Evolutionary conservation across 2,329 filamentous ascomycete species (phyloP).

Genomic region (Thielaviopsis punctulata): DNA sequence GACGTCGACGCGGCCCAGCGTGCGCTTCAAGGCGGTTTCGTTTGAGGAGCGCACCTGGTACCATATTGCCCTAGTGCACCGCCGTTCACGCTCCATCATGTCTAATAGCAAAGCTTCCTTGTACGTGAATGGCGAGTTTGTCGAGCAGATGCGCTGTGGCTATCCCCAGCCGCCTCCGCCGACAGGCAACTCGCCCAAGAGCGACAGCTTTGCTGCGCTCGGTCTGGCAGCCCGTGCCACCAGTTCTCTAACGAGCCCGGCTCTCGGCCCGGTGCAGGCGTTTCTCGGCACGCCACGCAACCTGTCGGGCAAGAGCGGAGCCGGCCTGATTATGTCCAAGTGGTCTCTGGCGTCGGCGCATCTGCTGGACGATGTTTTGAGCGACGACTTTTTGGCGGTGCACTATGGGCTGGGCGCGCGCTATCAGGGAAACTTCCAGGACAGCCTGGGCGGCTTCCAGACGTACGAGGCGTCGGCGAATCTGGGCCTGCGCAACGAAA

Average conservation of each 20-base stretch:
- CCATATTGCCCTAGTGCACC: slow-evolving; percentile 78
- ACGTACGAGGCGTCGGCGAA: slow-evolving; percentile 89
- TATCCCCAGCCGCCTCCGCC: slow-evolving; percentile 65
- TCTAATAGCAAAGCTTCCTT: slow-evolving; percentile 62
- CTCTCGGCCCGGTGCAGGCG: slow-evolving; percentile 58
- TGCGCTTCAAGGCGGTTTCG: slow-evolving; percentile 70
- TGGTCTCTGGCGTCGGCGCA: slow-evolving; percentile 87
- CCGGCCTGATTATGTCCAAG: slow-evolving; percentile 55
- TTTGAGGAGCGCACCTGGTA: slow-evolving; percentile 78
- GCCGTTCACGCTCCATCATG: slow-evolving; percentile 54
- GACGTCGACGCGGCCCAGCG: slow-evolving; percentile 67
- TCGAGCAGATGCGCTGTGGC: slow-evolving; percentile 75
- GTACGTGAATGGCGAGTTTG: slow-evolving; percentile 85
- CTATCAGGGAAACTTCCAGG: slow-evolving; percentile 93
- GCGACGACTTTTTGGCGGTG: slow-evolving; percentile 81
- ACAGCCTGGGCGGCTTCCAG: slow-evolving; percentile 87
- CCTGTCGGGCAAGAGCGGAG: slow-evolving; percentile 58
- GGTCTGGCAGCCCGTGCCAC: slow-evolving; percentile 16
- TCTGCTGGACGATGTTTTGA: slow-evolving; percentile 71
- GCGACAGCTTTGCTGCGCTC: neutral
- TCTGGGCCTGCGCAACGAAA: slow-evolving; percentile 79
- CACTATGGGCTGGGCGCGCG: slow-evolving; percentile 77
- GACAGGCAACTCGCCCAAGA: slow-evolving; percentile 36
- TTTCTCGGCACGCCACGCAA: slow-evolving; percentile 88
- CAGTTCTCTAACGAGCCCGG: slow-evolving; percentile 4